These are phyloP conservation scores for Alternaria sp. DNA, from an alignment of 2,329 filamentous ascomycete species.

Conservation along the genomic window DNA sequence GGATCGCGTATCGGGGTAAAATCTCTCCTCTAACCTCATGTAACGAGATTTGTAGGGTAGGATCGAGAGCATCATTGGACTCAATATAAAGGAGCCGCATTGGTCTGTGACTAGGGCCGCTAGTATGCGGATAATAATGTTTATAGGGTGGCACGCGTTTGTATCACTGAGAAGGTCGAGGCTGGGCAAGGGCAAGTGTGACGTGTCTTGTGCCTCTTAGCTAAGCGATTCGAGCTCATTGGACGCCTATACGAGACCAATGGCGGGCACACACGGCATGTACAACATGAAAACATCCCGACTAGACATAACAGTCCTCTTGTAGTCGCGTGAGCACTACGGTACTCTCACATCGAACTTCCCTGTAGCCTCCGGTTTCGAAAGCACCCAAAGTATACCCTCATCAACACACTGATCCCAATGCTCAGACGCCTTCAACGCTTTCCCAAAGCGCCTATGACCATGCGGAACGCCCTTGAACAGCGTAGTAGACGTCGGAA, in stretches of 20 bases:
- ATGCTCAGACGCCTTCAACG: slow-evolving; percentile 47
- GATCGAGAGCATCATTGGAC: neutral
- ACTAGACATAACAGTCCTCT: neutral
- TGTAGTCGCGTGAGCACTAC: neutral
- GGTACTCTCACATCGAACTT: slow-evolving; percentile 45
- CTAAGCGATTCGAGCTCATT: neutral
- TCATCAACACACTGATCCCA: slow-evolving; percentile 55
- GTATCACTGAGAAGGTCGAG: neutral
- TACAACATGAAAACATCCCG: neutral
- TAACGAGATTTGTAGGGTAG: neutral
- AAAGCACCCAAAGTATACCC: slow-evolving; percentile 54
- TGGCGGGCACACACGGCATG: neutral
- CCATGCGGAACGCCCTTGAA: slow-evolving; percentile 63
- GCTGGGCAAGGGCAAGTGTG: neutral
- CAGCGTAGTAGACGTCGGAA: slow-evolving; percentile 57
- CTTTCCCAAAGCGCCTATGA: slow-evolving; percentile 56
- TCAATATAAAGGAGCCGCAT: neutral
- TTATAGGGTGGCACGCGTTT: neutral
- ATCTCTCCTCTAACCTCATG: too few species aligned
- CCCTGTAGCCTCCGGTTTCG: slow-evolving; percentile 40
- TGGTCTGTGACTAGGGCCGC: neutral
- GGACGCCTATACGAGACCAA: neutral
- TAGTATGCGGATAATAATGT: neutral
- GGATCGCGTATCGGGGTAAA: slow-evolving; percentile 3
- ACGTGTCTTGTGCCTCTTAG: neutral